These are phyloP conservation scores for Cyberlindnera petersonii DNA, from an alignment of 805 yeast species.

Conservation along the genomic window DNA sequence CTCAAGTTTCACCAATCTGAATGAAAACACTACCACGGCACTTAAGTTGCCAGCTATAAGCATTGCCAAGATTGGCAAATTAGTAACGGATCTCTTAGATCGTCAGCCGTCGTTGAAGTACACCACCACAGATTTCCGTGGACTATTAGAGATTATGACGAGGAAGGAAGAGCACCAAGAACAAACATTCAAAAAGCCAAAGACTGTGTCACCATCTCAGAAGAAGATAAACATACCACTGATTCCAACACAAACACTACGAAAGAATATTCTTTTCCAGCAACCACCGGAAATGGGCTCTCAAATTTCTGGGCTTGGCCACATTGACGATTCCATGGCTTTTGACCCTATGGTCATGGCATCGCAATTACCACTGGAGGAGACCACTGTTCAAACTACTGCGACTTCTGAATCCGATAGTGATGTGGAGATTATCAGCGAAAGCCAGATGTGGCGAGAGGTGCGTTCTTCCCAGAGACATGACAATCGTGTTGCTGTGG, in stretches of 20 bases:
- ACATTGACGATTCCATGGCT: too few species aligned
- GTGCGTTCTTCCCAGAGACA: too few species aligned
- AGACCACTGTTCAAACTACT: too few species aligned
- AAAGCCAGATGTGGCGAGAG: too few species aligned
- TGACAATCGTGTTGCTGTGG: too few species aligned
- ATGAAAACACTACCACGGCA: background rate
- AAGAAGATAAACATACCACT: background rate
- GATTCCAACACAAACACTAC: background rate
- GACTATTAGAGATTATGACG: background rate
- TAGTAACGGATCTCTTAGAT: background rate
- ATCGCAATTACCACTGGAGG: too few species aligned
- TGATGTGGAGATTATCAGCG: too few species aligned
- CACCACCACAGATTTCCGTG: background rate
- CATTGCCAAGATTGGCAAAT: background rate
- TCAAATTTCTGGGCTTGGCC: background rate
- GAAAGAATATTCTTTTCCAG: conserved; percentile 1
- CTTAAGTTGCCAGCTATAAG: background rate
- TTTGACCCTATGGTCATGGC: too few species aligned
- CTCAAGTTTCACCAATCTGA: background rate
- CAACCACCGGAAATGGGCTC: background rate
- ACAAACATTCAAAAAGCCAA: conserved; percentile 1
- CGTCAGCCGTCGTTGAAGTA: background rate
- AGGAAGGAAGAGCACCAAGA: background rate
- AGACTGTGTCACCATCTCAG: too few species aligned
- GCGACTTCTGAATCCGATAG: too few species aligned